Base-by-base conservation (phyloP, 257 asterid genomes). In the Galeopsis tetrahit region DNA sequence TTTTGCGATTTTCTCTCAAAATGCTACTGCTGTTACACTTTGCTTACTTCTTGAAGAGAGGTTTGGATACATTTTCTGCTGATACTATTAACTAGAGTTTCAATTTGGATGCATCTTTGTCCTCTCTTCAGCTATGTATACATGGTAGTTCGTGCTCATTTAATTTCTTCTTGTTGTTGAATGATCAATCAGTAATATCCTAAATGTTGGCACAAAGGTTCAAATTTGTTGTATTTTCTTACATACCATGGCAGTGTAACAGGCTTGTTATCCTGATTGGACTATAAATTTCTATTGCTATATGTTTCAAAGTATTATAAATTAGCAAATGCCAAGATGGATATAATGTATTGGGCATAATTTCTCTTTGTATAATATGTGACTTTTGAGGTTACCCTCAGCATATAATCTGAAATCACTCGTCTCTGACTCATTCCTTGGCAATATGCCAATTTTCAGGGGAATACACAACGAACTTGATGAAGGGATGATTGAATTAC, bases 1-100 rank as follows among this genome's bases (percentile, higher is more conserved):
- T 81, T 94, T 94, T 80, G 95, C 99, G 6, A 85, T 94, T 73
- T 94, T 88, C 80, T 88, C 99, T 44, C 91, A 83, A 81, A 89
- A 92, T 92, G 96, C 97, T 71, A 87, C 94, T 49, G 76, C 88
- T 32, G 91, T 92, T 77, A 90, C 92, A 4, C 99, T 94, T 51
- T 88, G 97, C 80, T 79, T 94, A 69, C 60, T 80, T 72, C 93
- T 85, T 75, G 86, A 82, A 53, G 83, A 82, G 68, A 85, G 99
- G 99, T 94, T 58, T 34, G 84, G 56, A 60, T 77, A 40, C 31
- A 58, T 58, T 51, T 69, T 75, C 64, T 38, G 65, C 69, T 68
- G 34, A 62, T 72, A 8, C 49, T 65, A 34, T 55, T 53, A 28
- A 46, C 75, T 67, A 36, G 35, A 52, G 31, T 64, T 71, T 68